Evolutionary conservation across 192 early-diverging fungal genomes (phyloP), one percentile per base, ranked within the genome.

Genomic region (Phycomyces blakesleeanus): DNA sequence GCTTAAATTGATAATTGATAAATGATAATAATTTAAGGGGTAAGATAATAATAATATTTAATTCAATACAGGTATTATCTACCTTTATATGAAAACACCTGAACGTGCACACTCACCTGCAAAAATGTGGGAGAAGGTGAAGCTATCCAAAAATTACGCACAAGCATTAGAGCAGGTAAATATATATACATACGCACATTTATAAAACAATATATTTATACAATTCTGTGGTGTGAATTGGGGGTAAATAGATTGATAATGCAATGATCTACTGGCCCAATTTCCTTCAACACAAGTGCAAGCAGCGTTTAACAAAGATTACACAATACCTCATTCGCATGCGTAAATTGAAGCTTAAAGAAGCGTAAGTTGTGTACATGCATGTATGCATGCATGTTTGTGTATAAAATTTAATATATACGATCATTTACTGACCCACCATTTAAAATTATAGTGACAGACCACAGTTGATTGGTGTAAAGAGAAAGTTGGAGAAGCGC

Each of bases 241-340:
- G 11, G 25, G 2, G 0, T 29, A 40, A 41, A 47, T 70, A 89
- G 81, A 92, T 98, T 51, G 94, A 98, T 78, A 87, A 85, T 54
- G 89, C 96, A 64, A 78, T 98, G 60, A 67, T 87, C 41, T 89
- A 93, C 77, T 98, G 94, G 94, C 95, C 95, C 63, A 77, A 84
- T 55, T 96, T 93, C 73, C 80, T 88, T 72, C 78, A 91, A 57
- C 91, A 96, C 83, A 95, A 93, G 80, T 96, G 93, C 83, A 98
- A 98, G 72, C 95, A 97, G 72, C 84, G 96, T 52, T 61, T 96
- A 52, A 97, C 95, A 37, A 96, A 95, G 81, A 92, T 97, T 53
- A 96, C 92, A 27, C 95, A 98, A 73, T 96, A 95, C 59, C 78
- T 98, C 51, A 93, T 97, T 69, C 86, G 92, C 65, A 95, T 94